phyloP scores from a whole-genome alignment of 2,329 filamentous ascomycete genomes.

The Cercospora beticola region DNA sequence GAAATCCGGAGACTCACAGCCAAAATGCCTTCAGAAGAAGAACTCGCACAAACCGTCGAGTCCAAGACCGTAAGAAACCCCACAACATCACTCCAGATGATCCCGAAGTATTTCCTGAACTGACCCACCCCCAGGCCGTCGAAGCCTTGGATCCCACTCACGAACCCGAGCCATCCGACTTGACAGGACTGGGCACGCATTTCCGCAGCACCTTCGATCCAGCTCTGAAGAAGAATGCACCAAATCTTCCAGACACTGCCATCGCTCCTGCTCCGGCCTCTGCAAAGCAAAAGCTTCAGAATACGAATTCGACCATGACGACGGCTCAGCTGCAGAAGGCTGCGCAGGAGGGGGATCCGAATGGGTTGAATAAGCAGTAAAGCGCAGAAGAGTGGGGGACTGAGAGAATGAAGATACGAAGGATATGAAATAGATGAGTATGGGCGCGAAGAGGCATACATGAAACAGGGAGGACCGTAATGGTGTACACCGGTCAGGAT shows the following conservation, averaged over 20 bases:
- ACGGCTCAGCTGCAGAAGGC: constrained; percentile 24
- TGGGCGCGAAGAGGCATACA: neutral
- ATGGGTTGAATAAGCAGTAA: constrained; percentile 14
- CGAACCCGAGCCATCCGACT: constrained; percentile 21
- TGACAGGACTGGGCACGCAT: constrained; percentile 24
- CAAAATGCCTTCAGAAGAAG: neutral
- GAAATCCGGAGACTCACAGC: too few relatives aligned
- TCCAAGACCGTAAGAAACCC: constrained; percentile 3
- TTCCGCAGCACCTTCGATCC: constrained; percentile 24
- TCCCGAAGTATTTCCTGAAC: neutral
- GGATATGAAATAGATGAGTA: neutral
- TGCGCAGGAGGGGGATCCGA: constrained; percentile 24
- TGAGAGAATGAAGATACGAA: neutral
- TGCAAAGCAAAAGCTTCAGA: constrained; percentile 16
- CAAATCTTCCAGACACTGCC: constrained; percentile 7
- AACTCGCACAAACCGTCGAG: constrained; percentile 4
- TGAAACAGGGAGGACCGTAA: neutral
- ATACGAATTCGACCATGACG: constrained; percentile 21
- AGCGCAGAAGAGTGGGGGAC: neutral
- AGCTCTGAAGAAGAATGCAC: constrained; percentile 19
- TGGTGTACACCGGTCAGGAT: neutral
- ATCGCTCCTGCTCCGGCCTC: constrained; percentile 3
- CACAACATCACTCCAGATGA: neutral
- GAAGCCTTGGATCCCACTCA: constrained; percentile 21
- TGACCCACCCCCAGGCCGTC: constrained; percentile 10